A percentile compares a stretch with the other conserved stretches of the same genome.
Evolutionary conservation across 805 yeast species (phyloP).

Genomic region (Hanseniaspora jakobsenii): DNA sequence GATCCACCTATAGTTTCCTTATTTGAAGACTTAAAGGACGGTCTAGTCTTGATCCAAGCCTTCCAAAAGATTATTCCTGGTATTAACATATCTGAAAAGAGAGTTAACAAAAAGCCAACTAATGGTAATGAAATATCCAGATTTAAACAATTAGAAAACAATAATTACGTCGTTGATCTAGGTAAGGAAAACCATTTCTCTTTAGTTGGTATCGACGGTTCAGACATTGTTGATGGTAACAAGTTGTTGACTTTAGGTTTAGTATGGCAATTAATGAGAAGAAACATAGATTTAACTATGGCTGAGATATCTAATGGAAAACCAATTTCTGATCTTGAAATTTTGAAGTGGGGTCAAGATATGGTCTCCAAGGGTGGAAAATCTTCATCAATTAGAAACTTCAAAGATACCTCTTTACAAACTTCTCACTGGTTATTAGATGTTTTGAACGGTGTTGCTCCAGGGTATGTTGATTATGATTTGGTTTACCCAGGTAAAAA

Average conservation of each 20-base stretch:
- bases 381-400: conserved; percentile 58
- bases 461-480: conserved; percentile 95
- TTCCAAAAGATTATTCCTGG: conserved; percentile 94
- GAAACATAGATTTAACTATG: conserved; percentile 80
- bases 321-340: conserved; percentile 72
- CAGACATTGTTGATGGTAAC: conserved; percentile 90
- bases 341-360: conserved; percentile 85
- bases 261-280: conserved; percentile 97
- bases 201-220: conserved; percentile 93
- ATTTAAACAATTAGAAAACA: conserved; percentile 91
- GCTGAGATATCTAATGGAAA: conserved; percentile 60
- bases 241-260: conserved; percentile 79
- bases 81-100: conserved; percentile 54
- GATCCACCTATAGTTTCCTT: conserved; percentile 85
- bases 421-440: conserved; percentile 77
- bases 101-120: conserved; percentile 73
- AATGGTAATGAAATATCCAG: conserved; percentile 66
- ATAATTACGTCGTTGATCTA: conserved; percentile 94
- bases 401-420: conserved; percentile 68
- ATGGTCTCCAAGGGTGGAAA: conserved; percentile 81
- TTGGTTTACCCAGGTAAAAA: conserved; percentile 68
- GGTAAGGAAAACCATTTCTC: conserved; percentile 90
- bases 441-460: conserved; percentile 83
- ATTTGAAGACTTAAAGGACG: conserved; percentile 92
- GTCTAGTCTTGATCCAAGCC: conserved; percentile 77